Conservation (phyloP, 169 alveolate species). For the Cryptosporidium bovis region DNA sequence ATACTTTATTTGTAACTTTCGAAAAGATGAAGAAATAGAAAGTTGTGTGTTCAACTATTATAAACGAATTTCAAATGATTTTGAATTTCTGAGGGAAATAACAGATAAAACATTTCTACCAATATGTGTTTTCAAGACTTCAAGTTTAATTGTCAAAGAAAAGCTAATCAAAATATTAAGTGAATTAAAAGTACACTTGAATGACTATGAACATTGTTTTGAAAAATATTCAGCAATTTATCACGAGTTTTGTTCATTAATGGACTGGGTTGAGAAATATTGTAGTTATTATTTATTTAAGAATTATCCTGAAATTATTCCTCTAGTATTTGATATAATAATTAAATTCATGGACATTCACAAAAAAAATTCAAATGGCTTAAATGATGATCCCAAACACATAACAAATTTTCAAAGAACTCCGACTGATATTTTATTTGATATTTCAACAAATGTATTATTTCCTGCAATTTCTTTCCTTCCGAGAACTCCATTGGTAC, state of each 20-base stretch:
- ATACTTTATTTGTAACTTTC: constrained; percentile 2
- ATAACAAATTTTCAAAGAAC: neutral
- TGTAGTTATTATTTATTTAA: constrained; percentile 48
- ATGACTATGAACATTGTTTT: neutral
- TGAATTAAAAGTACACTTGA: constrained; percentile 1
- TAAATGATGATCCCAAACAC: neutral
- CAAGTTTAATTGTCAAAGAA: constrained; percentile 30
- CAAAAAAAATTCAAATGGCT: neutral
- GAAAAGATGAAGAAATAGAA: constrained; percentile 3
- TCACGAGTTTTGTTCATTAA: constrained; percentile 10
- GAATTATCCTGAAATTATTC: constrained; percentile 27
- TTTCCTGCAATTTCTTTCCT: constrained; percentile 66
- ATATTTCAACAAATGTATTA: constrained; percentile 8
- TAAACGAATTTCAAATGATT: constrained; percentile 9
- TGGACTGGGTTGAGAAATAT: constrained; percentile 44
- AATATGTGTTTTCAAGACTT: constrained; percentile 11
- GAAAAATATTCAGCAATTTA: neutral
- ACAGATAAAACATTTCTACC: constrained; percentile 31
- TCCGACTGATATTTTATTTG: constrained; percentile 38
- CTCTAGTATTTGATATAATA: constrained; percentile 24
- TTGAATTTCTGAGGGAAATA: constrained; percentile 23
- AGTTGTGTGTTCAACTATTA: neutral
- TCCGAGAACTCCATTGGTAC: constrained; percentile 43
- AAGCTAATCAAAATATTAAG: neutral
- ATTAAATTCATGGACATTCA: neutral